Conservation (phyloP, 164 flowering plant genomes). For the Tinospora cordifolia region DNA sequence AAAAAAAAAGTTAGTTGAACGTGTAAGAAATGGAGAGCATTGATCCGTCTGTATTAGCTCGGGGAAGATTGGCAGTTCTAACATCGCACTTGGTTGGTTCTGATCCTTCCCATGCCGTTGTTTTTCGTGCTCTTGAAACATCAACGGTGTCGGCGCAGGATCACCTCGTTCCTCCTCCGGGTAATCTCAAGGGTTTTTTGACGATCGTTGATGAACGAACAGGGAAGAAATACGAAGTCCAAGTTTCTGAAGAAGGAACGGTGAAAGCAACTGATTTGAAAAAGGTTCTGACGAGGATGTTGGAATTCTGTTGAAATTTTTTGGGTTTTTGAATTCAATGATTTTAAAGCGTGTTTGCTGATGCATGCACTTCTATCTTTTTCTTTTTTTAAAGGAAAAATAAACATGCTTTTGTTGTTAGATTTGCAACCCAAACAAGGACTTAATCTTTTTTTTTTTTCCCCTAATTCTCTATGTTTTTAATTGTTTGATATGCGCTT, state of each 20-base stretch:
- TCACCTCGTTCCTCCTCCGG: constrained; percentile 39
- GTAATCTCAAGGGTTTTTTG: constrained; percentile 49
- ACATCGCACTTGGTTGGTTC: constrained; percentile 47
- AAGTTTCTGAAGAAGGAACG: constrained; percentile 72
- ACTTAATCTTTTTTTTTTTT: neutral
- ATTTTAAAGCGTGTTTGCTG: neutral
- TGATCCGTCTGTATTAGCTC: constrained; percentile 36
- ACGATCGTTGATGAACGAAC: constrained; percentile 71
- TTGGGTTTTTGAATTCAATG: neutral
- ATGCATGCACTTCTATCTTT: no score
- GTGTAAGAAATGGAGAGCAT: constrained; percentile 12
- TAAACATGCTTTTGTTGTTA: no score
- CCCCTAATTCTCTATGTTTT: neutral
- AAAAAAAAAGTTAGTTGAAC: neutral
- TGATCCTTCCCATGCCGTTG: neutral
- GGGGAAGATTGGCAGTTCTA: constrained; percentile 56
- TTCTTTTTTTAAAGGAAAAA: no score
- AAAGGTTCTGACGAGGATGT: constrained; percentile 43
- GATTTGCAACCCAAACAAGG: neutral
- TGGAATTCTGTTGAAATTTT: neutral
- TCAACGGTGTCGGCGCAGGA: constrained; percentile 42
- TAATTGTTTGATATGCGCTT: neutral
- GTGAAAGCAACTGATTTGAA: constrained; percentile 79
- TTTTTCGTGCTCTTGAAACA: constrained; percentile 29
- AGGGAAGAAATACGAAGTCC: constrained; percentile 61